phyloP scores from a whole-genome alignment of 768 basidiomycete species.

The Boletus subparvulus region DNA sequence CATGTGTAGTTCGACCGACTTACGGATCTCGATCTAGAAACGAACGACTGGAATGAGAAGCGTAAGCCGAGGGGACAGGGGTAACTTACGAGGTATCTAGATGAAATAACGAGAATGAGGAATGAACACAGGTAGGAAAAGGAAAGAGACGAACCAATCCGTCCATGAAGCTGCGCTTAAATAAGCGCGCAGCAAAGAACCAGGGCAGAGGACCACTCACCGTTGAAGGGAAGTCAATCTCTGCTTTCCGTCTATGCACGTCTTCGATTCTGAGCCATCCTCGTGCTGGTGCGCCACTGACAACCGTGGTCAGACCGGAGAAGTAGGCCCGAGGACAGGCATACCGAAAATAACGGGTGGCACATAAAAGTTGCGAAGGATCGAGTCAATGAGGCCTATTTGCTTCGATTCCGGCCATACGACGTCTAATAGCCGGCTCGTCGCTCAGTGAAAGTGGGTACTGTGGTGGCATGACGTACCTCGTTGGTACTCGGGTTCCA shows the following conservation, averaged over 20 bases:
- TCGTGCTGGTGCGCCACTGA: constrained; percentile 50
- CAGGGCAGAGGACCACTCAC: constrained; percentile 37
- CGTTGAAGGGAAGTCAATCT: constrained; percentile 70
- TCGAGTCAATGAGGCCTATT: constrained; percentile 71
- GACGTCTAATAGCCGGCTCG: constrained; percentile 45
- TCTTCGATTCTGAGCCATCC: constrained; percentile 65
- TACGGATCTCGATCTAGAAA: constrained; percentile 46
- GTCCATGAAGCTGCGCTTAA: constrained; percentile 55
- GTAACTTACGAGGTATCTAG: constrained; percentile 56
- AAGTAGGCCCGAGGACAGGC: not conserved
- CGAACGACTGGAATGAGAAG: not conserved
- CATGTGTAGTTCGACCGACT: constrained; percentile 13
- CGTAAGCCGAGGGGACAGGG: not conserved
- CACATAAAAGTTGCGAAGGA: constrained; percentile 77
- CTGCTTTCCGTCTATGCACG: constrained; percentile 82
- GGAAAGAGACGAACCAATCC: constrained; percentile 52
- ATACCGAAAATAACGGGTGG: constrained; percentile 78
- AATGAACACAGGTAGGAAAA: not conserved
- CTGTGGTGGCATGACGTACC: constrained; percentile 39
- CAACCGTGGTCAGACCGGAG: not conserved
- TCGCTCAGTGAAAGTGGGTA: not conserved
- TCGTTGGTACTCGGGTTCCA: constrained; percentile 79
- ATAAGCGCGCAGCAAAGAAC: not conserved
- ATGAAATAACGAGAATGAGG: constrained; percentile 8
- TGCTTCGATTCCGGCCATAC: constrained; percentile 82